A percentile compares a stretch with the other conserved stretches of the same genome.
phyloP scores from a whole-genome alignment of 352 stramenopile genomes.

The Saprolegnia diclina region DNA sequence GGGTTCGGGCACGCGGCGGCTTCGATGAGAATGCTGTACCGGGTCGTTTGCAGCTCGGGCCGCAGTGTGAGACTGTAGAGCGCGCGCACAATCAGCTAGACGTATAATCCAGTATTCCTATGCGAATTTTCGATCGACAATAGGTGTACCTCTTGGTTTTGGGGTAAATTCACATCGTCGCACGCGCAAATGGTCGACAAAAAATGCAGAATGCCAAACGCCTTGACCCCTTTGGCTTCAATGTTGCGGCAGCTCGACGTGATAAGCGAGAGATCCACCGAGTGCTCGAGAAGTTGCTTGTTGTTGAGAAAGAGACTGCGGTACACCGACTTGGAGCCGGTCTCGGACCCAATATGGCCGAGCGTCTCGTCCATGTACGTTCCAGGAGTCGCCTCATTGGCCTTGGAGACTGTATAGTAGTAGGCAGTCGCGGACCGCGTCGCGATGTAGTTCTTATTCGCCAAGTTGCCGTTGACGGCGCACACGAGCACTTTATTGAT shows the following conservation, averaged over 20 bases:
- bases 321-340: conserved; percentile 23
- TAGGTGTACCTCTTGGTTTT: conserved; percentile 21
- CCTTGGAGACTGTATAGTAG: not conserved
- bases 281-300: conserved; percentile 12
- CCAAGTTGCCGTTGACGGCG: conserved; percentile 12
- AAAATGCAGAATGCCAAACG: conserved; percentile 22
- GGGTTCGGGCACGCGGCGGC: conserved; percentile 20
- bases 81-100: conserved; percentile 26
- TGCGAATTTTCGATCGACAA: no score
- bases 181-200: conserved; percentile 24
- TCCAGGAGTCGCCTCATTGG: not conserved
- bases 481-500: conserved; percentile 24
- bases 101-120: no score
- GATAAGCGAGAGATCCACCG: conserved; percentile 20
- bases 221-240: conserved; percentile 25
- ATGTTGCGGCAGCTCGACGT: conserved; percentile 27
- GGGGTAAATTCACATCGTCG: conserved; percentile 13
- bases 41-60: conserved; percentile 6
- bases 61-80: conserved; percentile 20
- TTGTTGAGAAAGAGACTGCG: conserved; percentile 27
- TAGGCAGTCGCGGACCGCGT: conserved; percentile 14
- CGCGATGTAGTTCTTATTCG: conserved; percentile 25
- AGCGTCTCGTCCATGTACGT: conserved; percentile 25
- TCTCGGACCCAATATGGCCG: conserved; percentile 24
- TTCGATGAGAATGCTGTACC: conserved; percentile 26